Conservation (phyloP, 441 rosid genomes). For the Croton laevigatus region DNA sequence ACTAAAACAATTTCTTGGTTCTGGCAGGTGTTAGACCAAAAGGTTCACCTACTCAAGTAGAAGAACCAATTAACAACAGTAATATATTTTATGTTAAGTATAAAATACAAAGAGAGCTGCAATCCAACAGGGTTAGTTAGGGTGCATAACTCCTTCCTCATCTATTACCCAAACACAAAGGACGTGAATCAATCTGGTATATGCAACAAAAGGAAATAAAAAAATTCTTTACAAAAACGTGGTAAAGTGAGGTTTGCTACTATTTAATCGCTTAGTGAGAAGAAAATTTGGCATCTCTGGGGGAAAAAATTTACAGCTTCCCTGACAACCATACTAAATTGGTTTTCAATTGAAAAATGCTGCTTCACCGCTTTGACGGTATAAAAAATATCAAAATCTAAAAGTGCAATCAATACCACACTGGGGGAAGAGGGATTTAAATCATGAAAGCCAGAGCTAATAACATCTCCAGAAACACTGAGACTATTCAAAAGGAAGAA, state of each 20-base stretch:
- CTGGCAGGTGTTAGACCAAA: background rate
- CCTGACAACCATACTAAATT: too few species aligned
- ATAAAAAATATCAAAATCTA: background rate
- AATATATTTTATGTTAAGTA: background rate
- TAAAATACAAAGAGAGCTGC: background rate
- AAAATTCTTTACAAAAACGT: too few species aligned
- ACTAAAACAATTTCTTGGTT: background rate
- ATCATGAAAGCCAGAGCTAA: background rate
- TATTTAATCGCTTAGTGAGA: too few species aligned
- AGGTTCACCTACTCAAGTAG: background rate
- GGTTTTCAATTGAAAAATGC: too few species aligned
- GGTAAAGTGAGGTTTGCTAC: too few species aligned
- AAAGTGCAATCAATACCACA: background rate
- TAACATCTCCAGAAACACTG: background rate
- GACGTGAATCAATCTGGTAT: too few species aligned
- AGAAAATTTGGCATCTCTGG: too few species aligned
- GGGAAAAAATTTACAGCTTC: too few species aligned
- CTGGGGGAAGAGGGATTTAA: background rate
- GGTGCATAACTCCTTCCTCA: too few species aligned
- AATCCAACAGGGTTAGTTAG: too few species aligned
- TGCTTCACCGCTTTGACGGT: background rate
- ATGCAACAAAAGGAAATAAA: too few species aligned
- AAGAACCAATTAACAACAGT: background rate
- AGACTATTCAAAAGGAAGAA: constrained; percentile 1
- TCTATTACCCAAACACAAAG: too few species aligned